Conservation (phyloP, 2,329 filamentous ascomycete species). For the Fusarium torreyae region DNA sequence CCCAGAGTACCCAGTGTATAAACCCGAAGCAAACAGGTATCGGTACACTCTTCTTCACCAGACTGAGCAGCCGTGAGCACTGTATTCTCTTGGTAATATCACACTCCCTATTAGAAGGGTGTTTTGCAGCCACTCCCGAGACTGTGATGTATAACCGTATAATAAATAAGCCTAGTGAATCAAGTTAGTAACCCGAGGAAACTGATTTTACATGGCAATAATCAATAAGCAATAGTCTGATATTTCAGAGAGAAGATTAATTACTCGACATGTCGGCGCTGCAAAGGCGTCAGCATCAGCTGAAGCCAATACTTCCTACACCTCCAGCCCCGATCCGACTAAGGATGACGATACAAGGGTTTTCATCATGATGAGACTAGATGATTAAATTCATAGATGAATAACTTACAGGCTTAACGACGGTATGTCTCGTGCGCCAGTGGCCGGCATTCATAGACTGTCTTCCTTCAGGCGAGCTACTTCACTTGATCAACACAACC, state of each 20-base stretch:
- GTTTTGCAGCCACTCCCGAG: neutral
- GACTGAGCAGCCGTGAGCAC: no score
- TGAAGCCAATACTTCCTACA: constrained; percentile 53
- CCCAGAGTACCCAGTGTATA: no score
- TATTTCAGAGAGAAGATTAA: constrained; percentile 71
- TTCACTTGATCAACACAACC: neutral
- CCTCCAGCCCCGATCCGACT: constrained; percentile 74
- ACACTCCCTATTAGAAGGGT: neutral
- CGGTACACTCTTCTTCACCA: no score
- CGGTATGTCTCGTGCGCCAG: neutral
- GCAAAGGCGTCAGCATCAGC: constrained; percentile 52
- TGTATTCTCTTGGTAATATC: neutral
- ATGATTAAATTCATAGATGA: constrained; percentile 1
- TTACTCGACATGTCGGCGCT: constrained; percentile 62
- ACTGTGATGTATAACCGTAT: neutral
- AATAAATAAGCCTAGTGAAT: constrained; percentile 21
- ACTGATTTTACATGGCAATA: constrained; percentile 1
- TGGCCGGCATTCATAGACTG: no score
- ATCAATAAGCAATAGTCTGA: constrained; percentile 8
- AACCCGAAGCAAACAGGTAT: no score
- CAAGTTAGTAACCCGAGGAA: constrained; percentile 34
- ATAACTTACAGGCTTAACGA: constrained; percentile 30
- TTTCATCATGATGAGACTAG: constrained; percentile 79
- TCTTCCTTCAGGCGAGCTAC: neutral
- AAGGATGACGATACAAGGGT: constrained; percentile 94